Base-by-base conservation (phyloP, 176 grass and related monocot genomes). In the Bolboschoenus planiculmis region DNA sequence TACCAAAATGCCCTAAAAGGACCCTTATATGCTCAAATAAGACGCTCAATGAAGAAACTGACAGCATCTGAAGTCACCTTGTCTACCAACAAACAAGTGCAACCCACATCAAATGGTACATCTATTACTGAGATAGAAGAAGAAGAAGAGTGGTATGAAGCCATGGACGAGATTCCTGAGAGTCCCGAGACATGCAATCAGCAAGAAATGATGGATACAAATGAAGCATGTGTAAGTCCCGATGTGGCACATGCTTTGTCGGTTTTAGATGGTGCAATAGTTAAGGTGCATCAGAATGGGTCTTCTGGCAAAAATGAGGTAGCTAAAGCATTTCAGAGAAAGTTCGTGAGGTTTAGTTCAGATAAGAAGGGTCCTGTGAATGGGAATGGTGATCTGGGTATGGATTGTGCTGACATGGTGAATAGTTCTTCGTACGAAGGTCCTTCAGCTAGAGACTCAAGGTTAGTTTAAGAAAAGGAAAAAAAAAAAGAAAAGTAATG, bases 231-330 rank as follows among this genome's bases (percentile, higher is more conserved):
- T 78, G 35, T 97, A 26, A 93, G 87, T 78, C 84, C 90, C 68
- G 92, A 97, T 81, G 95, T 97, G 71, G 71, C 94, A 83, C 81
- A 66, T 80, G 90, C 90, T 85, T 51, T 97, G 56, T 84, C 81
- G 24, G 91, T 97, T 86, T 72, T 97, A 83, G 90, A 94, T 56
- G 84, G 56, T 20, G 89, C 90, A 15, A 98, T 93, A 81, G 21
- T 57, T 83, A 80, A 89, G 70, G 31, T 94, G 44, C 87, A 79
- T 85, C 85, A 81, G 37, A 59, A 82, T 3, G 81, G n/a, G 27
- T 18, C 67, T 42, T 57, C 33, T 62, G 36, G 44, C 7, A 80
- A 79, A 51, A 36, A 80, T 24, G 74, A 44, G 57, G 51, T 84
- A 4, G 46, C 73, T 4, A 33, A 51, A 44, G 77, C 74, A 0